phyloP scores from a whole-genome alignment of 805 yeast genomes.

The Candida sonorensis region DNA sequence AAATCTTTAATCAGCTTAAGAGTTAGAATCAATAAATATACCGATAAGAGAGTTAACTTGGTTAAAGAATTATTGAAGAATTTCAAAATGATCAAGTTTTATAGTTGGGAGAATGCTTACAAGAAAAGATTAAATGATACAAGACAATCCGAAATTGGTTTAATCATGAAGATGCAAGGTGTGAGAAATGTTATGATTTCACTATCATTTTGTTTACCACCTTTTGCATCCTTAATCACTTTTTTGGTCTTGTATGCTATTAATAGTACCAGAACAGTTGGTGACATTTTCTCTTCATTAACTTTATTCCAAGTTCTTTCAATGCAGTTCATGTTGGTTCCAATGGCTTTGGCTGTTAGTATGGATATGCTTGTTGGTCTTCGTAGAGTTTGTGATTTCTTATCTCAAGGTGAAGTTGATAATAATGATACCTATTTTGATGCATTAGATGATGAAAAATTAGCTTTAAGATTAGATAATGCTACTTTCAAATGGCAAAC shows the following conservation, averaged over 20 bases:
- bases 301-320: slow-evolving; percentile 58
- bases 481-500: slow-evolving; percentile 67
- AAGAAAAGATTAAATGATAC: slow-evolving; percentile 43
- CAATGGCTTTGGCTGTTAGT: slow-evolving; percentile 59
- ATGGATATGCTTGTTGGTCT: slow-evolving; percentile 61
- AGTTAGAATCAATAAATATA: slow-evolving; percentile 47
- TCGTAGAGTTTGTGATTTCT: slow-evolving; percentile 46
- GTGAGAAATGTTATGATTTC: slow-evolving; percentile 55
- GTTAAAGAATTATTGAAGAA: slow-evolving; percentile 76
- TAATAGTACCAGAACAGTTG: slow-evolving; percentile 39
- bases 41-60: slow-evolving; percentile 70
- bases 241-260: slow-evolving; percentile 35
- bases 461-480: slow-evolving; percentile 44
- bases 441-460: slow-evolving; percentile 15
- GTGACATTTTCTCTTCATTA: slow-evolving; percentile 60
- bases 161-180: slow-evolving; percentile 53
- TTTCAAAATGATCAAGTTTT: slow-evolving; percentile 75
- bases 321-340: slow-evolving; percentile 58
- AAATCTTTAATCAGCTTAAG: slow-evolving; percentile 48
- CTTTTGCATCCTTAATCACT: slow-evolving; percentile 61
- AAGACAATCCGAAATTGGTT: slow-evolving; percentile 56
- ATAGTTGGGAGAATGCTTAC: slow-evolving; percentile 87
- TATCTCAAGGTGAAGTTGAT: slow-evolving; percentile 35
- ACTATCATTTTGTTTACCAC: slow-evolving; percentile 51
- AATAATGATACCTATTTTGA: slow-evolving; percentile 23